Evolutionary conservation across 768 basidiomycete species (phyloP).

Genomic region (Boletus vermiculosoides): DNA sequence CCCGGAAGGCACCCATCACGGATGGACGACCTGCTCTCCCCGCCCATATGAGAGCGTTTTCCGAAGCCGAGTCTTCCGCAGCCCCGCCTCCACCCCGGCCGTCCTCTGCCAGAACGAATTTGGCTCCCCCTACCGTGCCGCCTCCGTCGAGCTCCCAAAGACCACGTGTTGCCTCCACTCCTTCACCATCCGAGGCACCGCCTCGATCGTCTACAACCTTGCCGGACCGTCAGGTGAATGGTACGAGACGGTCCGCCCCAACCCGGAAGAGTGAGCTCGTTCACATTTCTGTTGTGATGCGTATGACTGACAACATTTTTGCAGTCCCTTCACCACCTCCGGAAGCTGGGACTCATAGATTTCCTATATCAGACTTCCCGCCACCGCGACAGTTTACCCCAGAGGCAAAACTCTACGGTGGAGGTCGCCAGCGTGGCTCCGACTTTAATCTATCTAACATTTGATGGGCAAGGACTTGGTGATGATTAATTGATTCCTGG

Average conservation of each 20-base stretch:
- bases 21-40: constrained; percentile 34
- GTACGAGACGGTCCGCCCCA: constrained; percentile 36
- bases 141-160: constrained; percentile 21
- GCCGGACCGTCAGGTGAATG: constrained; percentile 27
- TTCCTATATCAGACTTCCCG: constrained; percentile 77
- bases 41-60: constrained; percentile 43
- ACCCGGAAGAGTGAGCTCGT: constrained; percentile 48
- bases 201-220: constrained; percentile 8
- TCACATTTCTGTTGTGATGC: neutral
- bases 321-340: constrained; percentile 59
- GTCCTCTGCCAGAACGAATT: constrained; percentile 25
- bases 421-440: constrained; percentile 68
- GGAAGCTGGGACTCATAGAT: constrained; percentile 64
- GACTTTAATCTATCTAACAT: constrained; percentile 56
- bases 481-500: neutral
- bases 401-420: constrained; percentile 54
- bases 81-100: constrained; percentile 34
- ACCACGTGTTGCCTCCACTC: constrained; percentile 27
- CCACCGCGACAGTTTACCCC: constrained; percentile 64
- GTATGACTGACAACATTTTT: constrained; percentile 15
- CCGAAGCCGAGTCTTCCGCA: constrained; percentile 40
- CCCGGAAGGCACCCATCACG: constrained; percentile 35
- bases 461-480: constrained; percentile 12
- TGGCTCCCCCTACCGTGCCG: constrained; percentile 16
- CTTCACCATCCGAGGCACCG: constrained; percentile 21